phyloP scores from a whole-genome alignment of 140 eudicot genomes.

The Stevia rebaudiana region DNA sequence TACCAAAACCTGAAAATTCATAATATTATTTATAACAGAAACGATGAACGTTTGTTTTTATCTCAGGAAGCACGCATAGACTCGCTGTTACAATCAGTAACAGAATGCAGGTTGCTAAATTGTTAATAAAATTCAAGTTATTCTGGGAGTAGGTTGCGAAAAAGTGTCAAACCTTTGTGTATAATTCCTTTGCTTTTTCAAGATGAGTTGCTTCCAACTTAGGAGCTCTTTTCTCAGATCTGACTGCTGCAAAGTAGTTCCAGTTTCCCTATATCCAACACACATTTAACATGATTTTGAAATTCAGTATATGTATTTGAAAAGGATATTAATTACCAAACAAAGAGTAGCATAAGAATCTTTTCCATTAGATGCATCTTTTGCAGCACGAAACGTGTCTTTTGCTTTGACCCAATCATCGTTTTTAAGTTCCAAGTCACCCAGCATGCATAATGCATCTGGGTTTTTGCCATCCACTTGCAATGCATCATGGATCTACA shows the following conservation, averaged over 20 bases:
- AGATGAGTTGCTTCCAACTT: conserved; percentile 92
- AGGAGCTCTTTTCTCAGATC: conserved; percentile 83
- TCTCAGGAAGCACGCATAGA: background rate
- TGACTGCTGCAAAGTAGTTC: conserved; percentile 98
- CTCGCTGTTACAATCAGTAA: background rate
- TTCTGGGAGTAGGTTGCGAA: background rate
- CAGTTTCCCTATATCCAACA: conserved; percentile 74
- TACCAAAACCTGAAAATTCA: conserved; percentile 58
- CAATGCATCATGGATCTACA: conserved; percentile 78
- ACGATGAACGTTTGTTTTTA: background rate
- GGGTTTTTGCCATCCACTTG: conserved; percentile 83
- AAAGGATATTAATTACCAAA: conserved; percentile 56
- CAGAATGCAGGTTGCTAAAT: background rate
- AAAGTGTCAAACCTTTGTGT: conserved; percentile 50
- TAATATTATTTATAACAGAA: no score
- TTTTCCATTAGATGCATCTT: conserved; percentile 72
- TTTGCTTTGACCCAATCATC: conserved; percentile 99
- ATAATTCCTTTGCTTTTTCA: conserved; percentile 93
- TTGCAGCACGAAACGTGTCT: conserved; percentile 92
- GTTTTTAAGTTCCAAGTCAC: conserved; percentile 95
- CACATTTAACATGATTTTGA: conserved; percentile 5
- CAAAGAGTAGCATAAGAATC: conserved; percentile 95
- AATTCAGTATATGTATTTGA: no score
- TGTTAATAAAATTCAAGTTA: background rate
- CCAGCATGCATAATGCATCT: conserved; percentile 82